Evolutionary conservation across 2,329 filamentous ascomycete genomes (phyloP).

Genomic region (Chaetomiaceae sp.): DNA sequence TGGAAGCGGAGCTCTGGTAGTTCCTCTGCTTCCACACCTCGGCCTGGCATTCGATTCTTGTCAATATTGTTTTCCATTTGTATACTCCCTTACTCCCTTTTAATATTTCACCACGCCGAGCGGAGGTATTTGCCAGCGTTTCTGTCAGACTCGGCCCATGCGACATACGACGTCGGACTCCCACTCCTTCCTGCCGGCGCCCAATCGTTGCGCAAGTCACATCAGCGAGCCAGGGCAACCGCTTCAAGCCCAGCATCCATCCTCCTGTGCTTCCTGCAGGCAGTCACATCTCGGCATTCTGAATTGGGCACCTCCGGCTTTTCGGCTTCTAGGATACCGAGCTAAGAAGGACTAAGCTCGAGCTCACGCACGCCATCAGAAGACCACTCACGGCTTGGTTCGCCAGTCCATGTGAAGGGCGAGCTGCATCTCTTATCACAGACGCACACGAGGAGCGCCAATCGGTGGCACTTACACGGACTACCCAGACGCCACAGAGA

Average conservation of each 20-base stretch:
- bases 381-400: not conserved
- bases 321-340: not conserved
- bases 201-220: conserved; percentile 13
- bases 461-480: conserved; percentile 12
- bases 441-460: conserved; percentile 12
- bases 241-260: not conserved
- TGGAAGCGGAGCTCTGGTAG: conserved; percentile 45
- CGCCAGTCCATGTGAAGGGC: conserved; percentile 19
- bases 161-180: too few species aligned
- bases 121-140: too few species aligned
- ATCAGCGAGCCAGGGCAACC: conserved; percentile 6
- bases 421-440: conserved; percentile 25
- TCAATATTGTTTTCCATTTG: too few species aligned
- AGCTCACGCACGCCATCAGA: not conserved
- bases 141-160: too few species aligned
- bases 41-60: conserved; percentile 3
- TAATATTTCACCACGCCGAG: too few species aligned
- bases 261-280: not conserved
- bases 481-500: conserved; percentile 3
- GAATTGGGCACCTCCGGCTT: not conserved
- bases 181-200: conserved; percentile 1
- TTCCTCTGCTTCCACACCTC: conserved; percentile 26
- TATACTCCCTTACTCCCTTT: not conserved
- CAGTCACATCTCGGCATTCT: conserved; percentile 10
- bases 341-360: not conserved